Percentiles rank a stretch among this genome's conserved stretches.
Conservation (phyloP, 78 protist species). For the Protostelium mycophagum region DNA sequence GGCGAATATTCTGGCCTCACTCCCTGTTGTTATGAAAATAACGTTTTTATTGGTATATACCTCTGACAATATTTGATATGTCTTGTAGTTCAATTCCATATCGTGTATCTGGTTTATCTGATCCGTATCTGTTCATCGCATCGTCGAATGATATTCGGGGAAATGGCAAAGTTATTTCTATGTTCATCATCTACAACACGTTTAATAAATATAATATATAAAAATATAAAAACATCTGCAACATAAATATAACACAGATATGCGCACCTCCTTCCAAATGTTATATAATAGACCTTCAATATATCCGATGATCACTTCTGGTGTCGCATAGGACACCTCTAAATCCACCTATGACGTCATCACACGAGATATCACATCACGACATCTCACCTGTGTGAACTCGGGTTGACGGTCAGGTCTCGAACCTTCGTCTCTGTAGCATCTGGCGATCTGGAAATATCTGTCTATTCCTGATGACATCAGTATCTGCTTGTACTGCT, state of each 20-base stretch:
- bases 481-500: constrained; percentile 81
- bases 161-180: neutral
- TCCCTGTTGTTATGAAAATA: neutral
- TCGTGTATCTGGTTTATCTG: constrained; percentile 75
- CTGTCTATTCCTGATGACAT: constrained; percentile 84
- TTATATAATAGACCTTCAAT: constrained; percentile 34
- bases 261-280: constrained; percentile 32
- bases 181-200: neutral
- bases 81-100: constrained; percentile 41
- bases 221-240: neutral
- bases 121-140: constrained; percentile 46
- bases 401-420: constrained; percentile 90
- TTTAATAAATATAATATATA: neutral
- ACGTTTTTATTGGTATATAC: neutral
- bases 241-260: neutral
- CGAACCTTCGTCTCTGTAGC: constrained; percentile 83
- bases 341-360: constrained; percentile 33
- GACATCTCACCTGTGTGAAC: constrained; percentile 69
- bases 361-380: neutral
- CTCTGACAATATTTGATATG: constrained; percentile 8
- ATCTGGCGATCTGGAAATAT: constrained; percentile 85
- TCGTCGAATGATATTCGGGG: constrained; percentile 10
- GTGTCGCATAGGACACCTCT: constrained; percentile 66
- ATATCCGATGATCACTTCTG: constrained; percentile 23
- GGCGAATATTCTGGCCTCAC: neutral